Base-by-base conservation (phyloP, 2,329 filamentous ascomycete genomes). In the Apiospora malaysiana region DNA sequence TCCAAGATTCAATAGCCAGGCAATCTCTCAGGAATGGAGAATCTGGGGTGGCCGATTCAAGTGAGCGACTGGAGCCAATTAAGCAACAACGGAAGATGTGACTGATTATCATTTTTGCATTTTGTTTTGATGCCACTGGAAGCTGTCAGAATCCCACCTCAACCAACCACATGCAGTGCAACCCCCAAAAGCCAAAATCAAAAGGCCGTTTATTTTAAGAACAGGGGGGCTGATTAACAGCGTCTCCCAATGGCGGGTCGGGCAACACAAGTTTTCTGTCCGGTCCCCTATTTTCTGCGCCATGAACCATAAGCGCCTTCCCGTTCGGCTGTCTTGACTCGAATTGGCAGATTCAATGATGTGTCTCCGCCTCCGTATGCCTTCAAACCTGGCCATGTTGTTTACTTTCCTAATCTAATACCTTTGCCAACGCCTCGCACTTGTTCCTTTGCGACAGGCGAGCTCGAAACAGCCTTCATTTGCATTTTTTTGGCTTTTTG, bases 221-320 rank as follows among this genome's bases (percentile, higher is more conserved):
- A 40, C 1, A 27, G 40, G 32, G 56, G 56, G 66, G 23, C 3
- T 66, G 40, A 21, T 25, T 67, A 23, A 12, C 42, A 67, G 18
- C 10, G 21, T 67, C 14, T 43, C 14, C 42, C 40, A 47, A n/a
- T 45, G 40, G 66, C 27, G 45, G 42, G 66, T 45, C 66, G 45
- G 45, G 40, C 40, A 25, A 51, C 46, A 32, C 67, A 68, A 51
- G 16, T 63, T 63, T 63, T 63, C 32, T 23, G 56, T n/a, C 68
- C 25, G 68, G 71, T 70, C 71, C 73, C 75, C 74, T 75, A 73
- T 75, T 74, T 71, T 73, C 40, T 16, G 32, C 27, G 25, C 18
- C 51, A 47, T 47, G 6, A 59, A 27, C 27, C 27, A 37, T 59
- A 63, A 56, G 27, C 51, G 51, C 12, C 49, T 32, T 21, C 23